Conservation (phyloP, 257 asterid genomes). For the Verbascum thapsus region DNA sequence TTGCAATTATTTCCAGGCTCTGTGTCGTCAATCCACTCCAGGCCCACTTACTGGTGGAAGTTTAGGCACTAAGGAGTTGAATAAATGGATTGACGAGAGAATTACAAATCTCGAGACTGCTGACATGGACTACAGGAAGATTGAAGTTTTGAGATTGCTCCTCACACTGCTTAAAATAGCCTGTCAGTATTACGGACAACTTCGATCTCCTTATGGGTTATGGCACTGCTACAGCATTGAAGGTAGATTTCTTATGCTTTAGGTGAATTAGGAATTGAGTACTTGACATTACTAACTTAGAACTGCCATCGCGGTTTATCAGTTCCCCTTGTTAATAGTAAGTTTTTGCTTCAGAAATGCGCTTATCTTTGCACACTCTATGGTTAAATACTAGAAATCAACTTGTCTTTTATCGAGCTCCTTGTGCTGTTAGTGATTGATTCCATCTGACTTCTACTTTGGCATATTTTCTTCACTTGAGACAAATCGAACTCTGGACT, state of each 20-base stretch:
- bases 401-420: not conserved
- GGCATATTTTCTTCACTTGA: no score
- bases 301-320: not conserved
- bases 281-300: not conserved
- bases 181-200: conserved; percentile 84
- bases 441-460: no score
- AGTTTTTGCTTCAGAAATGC: not conserved
- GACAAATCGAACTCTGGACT: no score
- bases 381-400: not conserved
- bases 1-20: conserved; percentile 62
- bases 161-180: conserved; percentile 79
- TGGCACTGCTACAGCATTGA: conserved; percentile 62
- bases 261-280: not conserved
- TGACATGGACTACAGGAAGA: conserved; percentile 54
- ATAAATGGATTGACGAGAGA: conserved; percentile 94
- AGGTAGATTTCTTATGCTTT: conserved; percentile 47
- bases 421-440: not conserved
- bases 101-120: conserved; percentile 48
- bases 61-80: conserved; percentile 72
- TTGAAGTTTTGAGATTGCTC: conserved; percentile 71
- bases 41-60: conserved; percentile 94
- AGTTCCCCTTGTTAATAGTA: not conserved
- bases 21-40: conserved; percentile 68
- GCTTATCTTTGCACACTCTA: not conserved
- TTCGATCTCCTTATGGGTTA: conserved; percentile 90